Base-by-base conservation (phyloP, 2,329 filamentous ascomycete genomes). In the Geosmithia putterillii region DNA sequence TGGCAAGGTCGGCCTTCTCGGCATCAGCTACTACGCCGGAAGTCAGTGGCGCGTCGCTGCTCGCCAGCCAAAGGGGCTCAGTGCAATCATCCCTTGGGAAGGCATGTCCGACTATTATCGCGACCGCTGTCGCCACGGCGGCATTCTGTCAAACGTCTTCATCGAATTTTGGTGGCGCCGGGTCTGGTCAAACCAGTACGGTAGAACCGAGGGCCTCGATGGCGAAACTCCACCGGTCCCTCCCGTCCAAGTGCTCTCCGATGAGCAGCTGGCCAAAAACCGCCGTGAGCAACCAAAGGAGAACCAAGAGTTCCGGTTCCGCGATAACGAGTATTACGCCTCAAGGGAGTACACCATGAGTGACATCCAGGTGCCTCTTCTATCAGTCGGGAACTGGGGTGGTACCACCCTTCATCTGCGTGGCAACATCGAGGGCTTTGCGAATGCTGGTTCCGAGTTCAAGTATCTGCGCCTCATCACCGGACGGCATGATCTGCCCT, bases 391-490 rank as follows among this genome's bases (percentile, higher is more conserved):
- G 0, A 41, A 41, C 4, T 42, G 40, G 40, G 40, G 80, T 10
- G 80, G 80, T 1, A 85, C 85, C 40, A 57, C 80, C 4, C 66
- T 86, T 1, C 81, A 86, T 50, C 66, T 85, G 5, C 68, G 81
- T 7, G 81, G 81, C 2, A 86, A 86, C 49, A 67, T 42, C 34
- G 22, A 81, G 51, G 81, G 81, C 0, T 86, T 73, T 45, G 62
- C 63, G 2, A 67, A 77, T 40, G 80, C 81, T 0, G 77, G 79
- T 1, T 84, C 80, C 1, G 66, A 76, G 45, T 64, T 78, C 47
- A 86, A 86, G 56, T 86, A 81, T 49, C 65, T 86, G 1, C 72
- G 81, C 7, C 76, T 84, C 55, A 81, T 85, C 52, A 79, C 74
- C 1, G 81, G 82, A 2, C 70, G 82, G 0, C 81, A 86, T 48